Percentiles rank a stretch among this genome's conserved stretches.
These are phyloP conservation scores for Vaccinium darrowii DNA, from an alignment of 148 eudicot species.

Conservation along the genomic window DNA sequence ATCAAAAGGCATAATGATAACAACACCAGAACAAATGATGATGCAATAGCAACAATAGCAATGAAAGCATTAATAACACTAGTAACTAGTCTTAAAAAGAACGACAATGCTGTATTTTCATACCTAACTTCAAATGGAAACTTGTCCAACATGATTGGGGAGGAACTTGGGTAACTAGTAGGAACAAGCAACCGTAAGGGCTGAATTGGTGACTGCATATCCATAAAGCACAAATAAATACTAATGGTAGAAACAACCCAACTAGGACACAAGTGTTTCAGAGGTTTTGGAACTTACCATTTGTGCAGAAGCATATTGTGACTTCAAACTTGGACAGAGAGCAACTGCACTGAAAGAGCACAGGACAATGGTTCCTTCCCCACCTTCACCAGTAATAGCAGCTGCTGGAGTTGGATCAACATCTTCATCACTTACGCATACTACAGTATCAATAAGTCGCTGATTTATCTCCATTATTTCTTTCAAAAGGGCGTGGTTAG, in stretches of 20 bases:
- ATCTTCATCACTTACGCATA: constrained; percentile 60
- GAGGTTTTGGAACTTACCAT: constrained; percentile 50
- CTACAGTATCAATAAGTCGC: constrained; percentile 78
- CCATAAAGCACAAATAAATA: constrained; percentile 20
- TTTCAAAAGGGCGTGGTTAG: constrained; percentile 69
- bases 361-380: constrained; percentile 72
- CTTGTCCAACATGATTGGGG: constrained; percentile 86
- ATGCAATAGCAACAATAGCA: background rate
- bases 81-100: background rate
- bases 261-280: background rate
- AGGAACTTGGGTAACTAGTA: constrained; percentile 78
- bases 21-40: background rate
- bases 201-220: constrained; percentile 86
- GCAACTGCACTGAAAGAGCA: constrained; percentile 81
- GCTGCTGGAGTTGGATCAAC: constrained; percentile 56
- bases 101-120: constrained; percentile 9
- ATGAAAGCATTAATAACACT: no score
- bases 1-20: background rate
- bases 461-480: constrained; percentile 83
- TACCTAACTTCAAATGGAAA: constrained; percentile 84
- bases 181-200: constrained; percentile 86
- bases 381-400: constrained; percentile 51
- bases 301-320: constrained; percentile 80
- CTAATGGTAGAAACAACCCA: background rate
- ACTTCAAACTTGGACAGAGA: constrained; percentile 72